Evolutionary conservation across 257 asterid genomes (phyloP).

Genomic region (Fraxinus excelsior): DNA sequence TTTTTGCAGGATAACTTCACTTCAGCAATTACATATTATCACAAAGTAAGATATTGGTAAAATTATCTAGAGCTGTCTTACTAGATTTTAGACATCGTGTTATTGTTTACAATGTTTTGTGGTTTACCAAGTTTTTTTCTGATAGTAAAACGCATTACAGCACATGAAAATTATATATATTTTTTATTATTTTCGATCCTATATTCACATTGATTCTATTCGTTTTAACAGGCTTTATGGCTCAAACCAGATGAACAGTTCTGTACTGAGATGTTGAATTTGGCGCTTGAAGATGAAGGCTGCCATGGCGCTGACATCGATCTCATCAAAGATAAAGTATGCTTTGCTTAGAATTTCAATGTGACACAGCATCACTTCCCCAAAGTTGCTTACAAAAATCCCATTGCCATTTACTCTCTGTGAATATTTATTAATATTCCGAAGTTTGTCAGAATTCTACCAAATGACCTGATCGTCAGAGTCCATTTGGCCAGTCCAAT

Average conservation of each 20-base stretch:
- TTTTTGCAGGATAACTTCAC: conserved; percentile 69
- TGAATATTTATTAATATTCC: too few species aligned
- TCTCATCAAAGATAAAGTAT: conserved; percentile 10
- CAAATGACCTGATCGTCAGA: too few species aligned
- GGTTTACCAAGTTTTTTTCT: neutral
- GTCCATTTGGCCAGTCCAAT: too few species aligned
- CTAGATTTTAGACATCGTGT: neutral
- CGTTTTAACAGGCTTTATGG: conserved; percentile 73
- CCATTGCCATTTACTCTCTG: too few species aligned
- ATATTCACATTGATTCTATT: neutral
- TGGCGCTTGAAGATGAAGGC: conserved; percentile 85
- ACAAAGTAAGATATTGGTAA: conserved; percentile 56
- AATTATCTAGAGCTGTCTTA: too few species aligned
- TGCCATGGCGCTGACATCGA: conserved; percentile 33
- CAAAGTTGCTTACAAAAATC: neutral
- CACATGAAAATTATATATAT: neutral
- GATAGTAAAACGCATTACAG: neutral
- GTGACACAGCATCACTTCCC: neutral
- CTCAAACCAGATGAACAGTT: conserved; percentile 84
- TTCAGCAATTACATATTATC: conserved; percentile 80
- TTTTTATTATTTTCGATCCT: neutral
- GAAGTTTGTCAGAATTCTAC: too few species aligned
- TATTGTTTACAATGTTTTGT: neutral
- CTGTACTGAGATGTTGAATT: conserved; percentile 84
- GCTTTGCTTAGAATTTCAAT: neutral